A percentile compares a stretch with the other conserved stretches of the same genome.
phyloP scores from a whole-genome alignment of 2,329 filamentous ascomycete genomes.

The Ascochyta fabae region DNA sequence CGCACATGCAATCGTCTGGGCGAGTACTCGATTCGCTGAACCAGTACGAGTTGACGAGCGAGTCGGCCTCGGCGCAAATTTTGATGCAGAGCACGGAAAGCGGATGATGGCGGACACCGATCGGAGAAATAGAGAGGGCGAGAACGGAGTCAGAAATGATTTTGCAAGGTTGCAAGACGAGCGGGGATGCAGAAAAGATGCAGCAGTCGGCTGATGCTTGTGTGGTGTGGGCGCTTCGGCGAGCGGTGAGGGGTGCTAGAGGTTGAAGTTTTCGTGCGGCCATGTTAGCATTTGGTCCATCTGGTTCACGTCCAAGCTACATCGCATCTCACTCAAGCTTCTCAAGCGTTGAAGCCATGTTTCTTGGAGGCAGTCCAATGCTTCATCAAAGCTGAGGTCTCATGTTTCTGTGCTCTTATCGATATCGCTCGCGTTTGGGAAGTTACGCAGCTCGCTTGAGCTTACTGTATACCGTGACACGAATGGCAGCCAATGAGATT shows the following conservation, averaged over 20 bases:
- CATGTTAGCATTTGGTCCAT: conserved; percentile 2
- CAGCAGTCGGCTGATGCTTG: conserved; percentile 15
- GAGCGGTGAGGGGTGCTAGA: conserved; percentile 19
- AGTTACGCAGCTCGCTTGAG: conserved; percentile 7
- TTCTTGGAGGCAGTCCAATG: background rate
- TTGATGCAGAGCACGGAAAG: conserved; percentile 16
- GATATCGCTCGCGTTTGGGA: background rate
- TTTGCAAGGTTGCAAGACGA: conserved; percentile 14
- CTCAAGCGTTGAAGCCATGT: conserved; percentile 1
- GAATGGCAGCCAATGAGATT: conserved; percentile 1
- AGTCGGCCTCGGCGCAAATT: conserved; percentile 24
- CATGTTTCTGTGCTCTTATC: background rate
- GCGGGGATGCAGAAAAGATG: conserved; percentile 22
- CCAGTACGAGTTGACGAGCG: conserved; percentile 20
- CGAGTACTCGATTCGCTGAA: conserved; percentile 6
- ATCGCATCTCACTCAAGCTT: conserved; percentile 12
- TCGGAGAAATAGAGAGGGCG: conserved; percentile 11
- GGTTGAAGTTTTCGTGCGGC: conserved; percentile 5
- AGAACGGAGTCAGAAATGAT: conserved; percentile 15
- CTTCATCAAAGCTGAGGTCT: background rate
- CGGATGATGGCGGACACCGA: conserved; percentile 19
- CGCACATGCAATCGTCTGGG: conserved; percentile 5
- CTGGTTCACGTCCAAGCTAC: background rate
- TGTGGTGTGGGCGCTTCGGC: conserved; percentile 13
- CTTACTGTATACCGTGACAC: background rate